Conservation (phyloP, 495 filamentous ascomycete genomes). For the Bacidia rubella region DNA sequence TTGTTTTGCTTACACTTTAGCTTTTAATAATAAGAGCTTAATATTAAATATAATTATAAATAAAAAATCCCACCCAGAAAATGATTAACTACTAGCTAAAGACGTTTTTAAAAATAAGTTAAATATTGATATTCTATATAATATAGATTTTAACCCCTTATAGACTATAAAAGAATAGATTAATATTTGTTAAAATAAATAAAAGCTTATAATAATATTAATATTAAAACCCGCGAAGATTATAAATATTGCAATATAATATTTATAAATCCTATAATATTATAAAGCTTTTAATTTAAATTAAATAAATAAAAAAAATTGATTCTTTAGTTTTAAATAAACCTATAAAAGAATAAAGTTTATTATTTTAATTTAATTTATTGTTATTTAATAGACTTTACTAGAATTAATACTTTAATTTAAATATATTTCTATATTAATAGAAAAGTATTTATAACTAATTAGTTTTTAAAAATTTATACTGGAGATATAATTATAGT, state of each 20-base stretch:
- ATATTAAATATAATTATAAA: too few relatives aligned
- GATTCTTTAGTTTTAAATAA: neutral
- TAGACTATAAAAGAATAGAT: too few relatives aligned
- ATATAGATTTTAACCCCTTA: too few relatives aligned
- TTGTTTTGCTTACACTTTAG: neutral
- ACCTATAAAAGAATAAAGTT: neutral
- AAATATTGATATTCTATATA: too few relatives aligned
- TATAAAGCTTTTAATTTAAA: neutral
- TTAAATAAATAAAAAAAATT: slow-evolving; percentile 2
- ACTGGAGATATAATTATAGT: slow-evolving; percentile 1
- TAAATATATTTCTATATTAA: neutral
- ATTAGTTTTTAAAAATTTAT: neutral
- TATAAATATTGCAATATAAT: neutral
- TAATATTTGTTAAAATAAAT: too few relatives aligned
- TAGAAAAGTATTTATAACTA: neutral
- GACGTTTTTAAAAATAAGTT: too few relatives aligned
- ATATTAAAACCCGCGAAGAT: neutral
- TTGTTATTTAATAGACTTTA: slow-evolving; percentile 3
- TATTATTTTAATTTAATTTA: slow-evolving; percentile 5
- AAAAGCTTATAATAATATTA: neutral
- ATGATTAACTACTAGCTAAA: too few relatives aligned
- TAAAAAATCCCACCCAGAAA: too few relatives aligned
- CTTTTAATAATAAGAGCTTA: neutral
- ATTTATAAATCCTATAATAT: slow-evolving; percentile 1
- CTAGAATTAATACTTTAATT: neutral